Percentiles rank a stretch among this genome's conserved stretches.
Conservation (phyloP, 768 basidiomycete genomes). For the Mrakia gelida region DNA sequence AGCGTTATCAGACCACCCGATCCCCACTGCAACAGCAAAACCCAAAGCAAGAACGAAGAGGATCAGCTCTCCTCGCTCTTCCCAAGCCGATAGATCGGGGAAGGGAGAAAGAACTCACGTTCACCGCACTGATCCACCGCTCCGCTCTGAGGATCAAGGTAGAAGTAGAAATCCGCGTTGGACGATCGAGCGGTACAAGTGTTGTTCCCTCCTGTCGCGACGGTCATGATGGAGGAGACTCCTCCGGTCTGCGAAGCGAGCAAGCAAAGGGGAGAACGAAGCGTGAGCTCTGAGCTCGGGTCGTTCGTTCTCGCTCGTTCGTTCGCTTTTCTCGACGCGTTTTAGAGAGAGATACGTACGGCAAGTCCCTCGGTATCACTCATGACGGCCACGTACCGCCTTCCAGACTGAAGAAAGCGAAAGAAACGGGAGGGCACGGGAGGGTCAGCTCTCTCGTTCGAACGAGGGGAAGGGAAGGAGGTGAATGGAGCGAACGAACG, state of each 20-base stretch:
- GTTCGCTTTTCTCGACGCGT: neutral
- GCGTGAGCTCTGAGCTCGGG: neutral
- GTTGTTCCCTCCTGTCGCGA: neutral
- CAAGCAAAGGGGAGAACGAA: neutral
- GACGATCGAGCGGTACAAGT: neutral
- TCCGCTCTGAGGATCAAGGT: conserved; percentile 19
- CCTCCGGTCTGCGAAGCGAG: conserved; percentile 23
- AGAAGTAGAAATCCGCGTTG: conserved; percentile 18
- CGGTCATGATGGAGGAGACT: conserved; percentile 28
- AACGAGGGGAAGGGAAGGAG: neutral
- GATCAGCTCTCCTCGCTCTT: too few species aligned
- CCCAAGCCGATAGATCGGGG: neutral
- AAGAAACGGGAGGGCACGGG: neutral
- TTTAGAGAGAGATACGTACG: neutral
- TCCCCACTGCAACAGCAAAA: conserved; percentile 2
- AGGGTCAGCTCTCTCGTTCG: neutral
- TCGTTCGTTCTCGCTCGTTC: neutral
- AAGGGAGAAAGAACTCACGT: neutral
- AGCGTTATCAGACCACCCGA: conserved; percentile 20
- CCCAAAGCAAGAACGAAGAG: too few species aligned
- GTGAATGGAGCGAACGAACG: neutral
- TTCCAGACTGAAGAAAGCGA: neutral
- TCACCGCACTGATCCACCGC: neutral
- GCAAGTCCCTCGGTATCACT: conserved; percentile 24
- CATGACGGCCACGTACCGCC: conserved; percentile 29